Evolutionary conservation across 768 basidiomycete species (phyloP).

Genomic region (Suillus clintonianus): DNA sequence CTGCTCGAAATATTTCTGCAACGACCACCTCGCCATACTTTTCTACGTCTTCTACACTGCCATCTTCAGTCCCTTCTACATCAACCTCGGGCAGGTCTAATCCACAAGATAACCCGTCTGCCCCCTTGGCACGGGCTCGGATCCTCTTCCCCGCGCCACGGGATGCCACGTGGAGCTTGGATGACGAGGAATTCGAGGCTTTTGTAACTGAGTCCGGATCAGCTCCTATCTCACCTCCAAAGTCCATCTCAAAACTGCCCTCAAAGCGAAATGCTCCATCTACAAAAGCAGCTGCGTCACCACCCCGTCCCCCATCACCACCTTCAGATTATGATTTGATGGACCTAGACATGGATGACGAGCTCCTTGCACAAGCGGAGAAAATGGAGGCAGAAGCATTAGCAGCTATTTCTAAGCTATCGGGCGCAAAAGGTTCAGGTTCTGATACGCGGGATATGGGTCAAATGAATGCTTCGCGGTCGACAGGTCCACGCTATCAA

Average conservation of each 20-base stretch:
- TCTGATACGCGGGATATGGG: neutral
- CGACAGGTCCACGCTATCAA: neutral
- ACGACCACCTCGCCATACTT: constrained; percentile 22
- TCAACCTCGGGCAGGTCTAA: constrained; percentile 15
- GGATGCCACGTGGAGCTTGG: constrained; percentile 30
- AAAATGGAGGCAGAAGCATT: constrained; percentile 25
- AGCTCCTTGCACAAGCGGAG: constrained; percentile 40
- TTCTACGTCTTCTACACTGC: constrained; percentile 6
- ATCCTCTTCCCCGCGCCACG: constrained; percentile 18
- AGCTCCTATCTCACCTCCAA: constrained; percentile 13
- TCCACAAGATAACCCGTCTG: constrained; percentile 17
- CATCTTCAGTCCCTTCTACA: constrained; percentile 20
- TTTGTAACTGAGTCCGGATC: constrained; percentile 8
- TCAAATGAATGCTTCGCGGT: neutral
- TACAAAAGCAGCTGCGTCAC: constrained; percentile 4
- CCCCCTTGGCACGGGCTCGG: constrained; percentile 34
- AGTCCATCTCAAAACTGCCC: neutral
- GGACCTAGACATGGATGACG: constrained; percentile 38
- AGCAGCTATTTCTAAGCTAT: constrained; percentile 2
- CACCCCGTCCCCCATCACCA: constrained; percentile 20
- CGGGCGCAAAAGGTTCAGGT: neutral
- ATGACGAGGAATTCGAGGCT: constrained; percentile 22
- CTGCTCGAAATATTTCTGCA: constrained; percentile 7
- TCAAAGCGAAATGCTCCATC: constrained; percentile 5
- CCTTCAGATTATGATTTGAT: constrained; percentile 31